Conservation (phyloP, 139 green algal species). For the Micromonas commoda region DNA sequence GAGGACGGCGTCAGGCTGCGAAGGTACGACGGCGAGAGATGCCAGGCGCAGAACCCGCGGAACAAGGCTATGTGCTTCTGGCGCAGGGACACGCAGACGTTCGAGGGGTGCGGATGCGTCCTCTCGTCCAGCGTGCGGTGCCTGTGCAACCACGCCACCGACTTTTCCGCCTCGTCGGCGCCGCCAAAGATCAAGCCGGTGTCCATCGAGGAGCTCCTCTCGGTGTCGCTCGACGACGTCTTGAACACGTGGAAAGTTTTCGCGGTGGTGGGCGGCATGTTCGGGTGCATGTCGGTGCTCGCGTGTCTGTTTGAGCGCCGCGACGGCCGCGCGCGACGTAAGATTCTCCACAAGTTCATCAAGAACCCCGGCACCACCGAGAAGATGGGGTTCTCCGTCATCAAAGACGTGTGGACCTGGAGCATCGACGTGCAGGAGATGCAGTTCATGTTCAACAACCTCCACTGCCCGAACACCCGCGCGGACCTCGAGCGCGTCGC, state of each 20-base stretch:
- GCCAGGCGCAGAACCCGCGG: background rate
- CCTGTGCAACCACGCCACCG: constrained; percentile 7
- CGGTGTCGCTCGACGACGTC: background rate
- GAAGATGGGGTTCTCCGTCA: background rate
- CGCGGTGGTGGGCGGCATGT: background rate
- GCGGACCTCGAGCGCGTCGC: background rate
- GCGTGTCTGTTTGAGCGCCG: too few relatives aligned
- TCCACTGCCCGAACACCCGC: background rate
- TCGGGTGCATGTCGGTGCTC: background rate
- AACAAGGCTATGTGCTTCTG: constrained; percentile 1
- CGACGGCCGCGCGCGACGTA: too few relatives aligned
- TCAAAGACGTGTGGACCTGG: background rate
- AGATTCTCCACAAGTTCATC: too few relatives aligned
- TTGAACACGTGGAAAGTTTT: background rate
- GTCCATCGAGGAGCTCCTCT: background rate
- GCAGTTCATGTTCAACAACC: background rate
- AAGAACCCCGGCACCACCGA: background rate
- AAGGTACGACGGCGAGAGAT: background rate
- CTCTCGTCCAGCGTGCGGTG: background rate
- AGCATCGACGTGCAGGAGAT: background rate
- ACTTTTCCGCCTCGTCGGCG: background rate
- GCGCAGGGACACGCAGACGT: background rate
- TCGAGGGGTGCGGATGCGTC: constrained; percentile 2
- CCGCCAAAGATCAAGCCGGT: background rate
- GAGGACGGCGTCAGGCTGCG: background rate